Evolutionary conservation across 192 early-diverging fungal genomes (phyloP).

Genomic region (Coemansia sp.): DNA sequence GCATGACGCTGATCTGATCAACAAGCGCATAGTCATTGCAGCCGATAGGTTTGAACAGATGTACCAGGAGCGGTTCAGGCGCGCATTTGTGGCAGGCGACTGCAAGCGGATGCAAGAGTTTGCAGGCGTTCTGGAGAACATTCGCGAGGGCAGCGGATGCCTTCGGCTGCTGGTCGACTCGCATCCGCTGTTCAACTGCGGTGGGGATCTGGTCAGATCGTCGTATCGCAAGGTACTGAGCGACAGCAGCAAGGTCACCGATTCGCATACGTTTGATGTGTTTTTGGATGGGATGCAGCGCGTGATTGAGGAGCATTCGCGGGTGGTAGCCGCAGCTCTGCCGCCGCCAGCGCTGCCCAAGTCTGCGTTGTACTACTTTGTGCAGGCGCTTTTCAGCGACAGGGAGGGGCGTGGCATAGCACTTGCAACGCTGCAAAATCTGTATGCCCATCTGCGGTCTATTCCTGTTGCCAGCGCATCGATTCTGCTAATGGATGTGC

Average conservation of each 20-base stretch:
- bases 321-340: slow-evolving; percentile 20
- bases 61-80: slow-evolving; percentile 19
- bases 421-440: slow-evolving; percentile 17
- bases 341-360: slow-evolving; percentile 15
- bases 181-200: slow-evolving; percentile 37
- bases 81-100: slow-evolving; percentile 20
- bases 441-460: slow-evolving; percentile 24
- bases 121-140: slow-evolving; percentile 23
- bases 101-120: slow-evolving; percentile 18
- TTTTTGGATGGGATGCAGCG: slow-evolving; percentile 26
- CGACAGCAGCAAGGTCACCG: not conserved
- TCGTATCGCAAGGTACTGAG: slow-evolving; percentile 7
- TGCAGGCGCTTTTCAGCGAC: slow-evolving; percentile 27
- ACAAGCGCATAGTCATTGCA: slow-evolving; percentile 24
- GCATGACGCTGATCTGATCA: slow-evolving; percentile 11
- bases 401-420: slow-evolving; percentile 14
- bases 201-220: not conserved
- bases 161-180: slow-evolving; percentile 28
- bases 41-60: slow-evolving; percentile 29
- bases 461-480: slow-evolving; percentile 21
- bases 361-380: slow-evolving; percentile 32
- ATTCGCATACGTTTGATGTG: slow-evolving; percentile 32
- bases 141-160: slow-evolving; percentile 43
- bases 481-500: not conserved
- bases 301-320: slow-evolving; percentile 33